A percentile compares a stretch with the other conserved stretches of the same genome.
phyloP scores from a whole-genome alignment of 257 asterid species.

The Lavandula angustifolia region DNA sequence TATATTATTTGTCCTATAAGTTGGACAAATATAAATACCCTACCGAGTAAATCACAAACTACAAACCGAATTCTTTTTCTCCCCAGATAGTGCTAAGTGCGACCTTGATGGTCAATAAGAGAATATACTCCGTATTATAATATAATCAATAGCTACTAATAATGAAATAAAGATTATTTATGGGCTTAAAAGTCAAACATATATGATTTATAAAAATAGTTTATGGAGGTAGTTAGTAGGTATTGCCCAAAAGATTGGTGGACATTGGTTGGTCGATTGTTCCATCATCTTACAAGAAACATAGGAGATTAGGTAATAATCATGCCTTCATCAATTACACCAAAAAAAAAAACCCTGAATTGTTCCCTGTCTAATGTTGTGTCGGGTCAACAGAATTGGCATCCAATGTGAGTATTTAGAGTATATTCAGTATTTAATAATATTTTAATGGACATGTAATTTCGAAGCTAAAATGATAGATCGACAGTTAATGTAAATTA shows the following conservation, averaged over 20 bases:
- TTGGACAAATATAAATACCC: too few relatives aligned
- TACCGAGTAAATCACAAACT: too few relatives aligned
- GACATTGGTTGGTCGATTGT: slow-evolving; percentile 19
- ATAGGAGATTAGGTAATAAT: slow-evolving; percentile 34
- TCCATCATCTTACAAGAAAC: slow-evolving; percentile 29
- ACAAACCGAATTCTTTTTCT: too few relatives aligned
- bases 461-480: too few relatives aligned
- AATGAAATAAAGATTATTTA: not conserved
- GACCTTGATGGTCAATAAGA: too few relatives aligned
- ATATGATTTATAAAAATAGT: not conserved
- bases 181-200: slow-evolving; percentile 35
- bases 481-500: too few relatives aligned
- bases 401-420: not conserved
- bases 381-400: not conserved
- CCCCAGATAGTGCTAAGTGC: too few relatives aligned
- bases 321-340: slow-evolving; percentile 31
- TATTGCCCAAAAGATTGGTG: slow-evolving; percentile 29
- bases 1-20: too few relatives aligned
- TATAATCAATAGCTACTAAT: too few relatives aligned
- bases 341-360: not conserved
- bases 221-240: slow-evolving; percentile 16
- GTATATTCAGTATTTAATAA: too few relatives aligned
- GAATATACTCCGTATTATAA: too few relatives aligned
- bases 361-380: slow-evolving; percentile 1
- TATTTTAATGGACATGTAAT: too few relatives aligned